Conservation (phyloP, 257 asterid genomes). For the Solanum pinnatisectum region DNA sequence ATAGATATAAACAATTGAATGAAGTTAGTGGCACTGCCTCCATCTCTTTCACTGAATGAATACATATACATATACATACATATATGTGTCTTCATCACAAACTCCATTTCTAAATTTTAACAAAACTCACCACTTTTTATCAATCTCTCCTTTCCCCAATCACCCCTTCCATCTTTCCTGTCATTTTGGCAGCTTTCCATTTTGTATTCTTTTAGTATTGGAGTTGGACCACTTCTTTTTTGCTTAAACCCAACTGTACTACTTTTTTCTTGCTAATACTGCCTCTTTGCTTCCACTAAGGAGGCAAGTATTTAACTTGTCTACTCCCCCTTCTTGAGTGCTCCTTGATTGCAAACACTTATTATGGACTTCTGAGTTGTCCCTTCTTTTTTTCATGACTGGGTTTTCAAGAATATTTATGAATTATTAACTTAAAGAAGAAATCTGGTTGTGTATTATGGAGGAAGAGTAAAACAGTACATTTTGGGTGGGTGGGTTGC, state of each 20-base stretch:
- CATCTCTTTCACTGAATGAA: neutral
- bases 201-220: neutral
- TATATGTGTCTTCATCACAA: neutral
- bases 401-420: neutral
- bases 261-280: slow-evolving; percentile 10
- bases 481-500: neutral
- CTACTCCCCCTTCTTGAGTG: neutral
- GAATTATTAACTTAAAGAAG: neutral
- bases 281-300: slow-evolving; percentile 22
- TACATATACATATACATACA: neutral
- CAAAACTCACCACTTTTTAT: neutral
- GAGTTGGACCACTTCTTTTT: slow-evolving; percentile 21
- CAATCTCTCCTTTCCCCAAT: neutral
- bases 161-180: neutral
- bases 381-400: neutral
- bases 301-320: slow-evolving; percentile 18
- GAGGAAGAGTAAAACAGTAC: neutral
- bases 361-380: neutral
- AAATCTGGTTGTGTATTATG: neutral
- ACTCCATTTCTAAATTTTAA: slow-evolving; percentile 1
- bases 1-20: neutral
- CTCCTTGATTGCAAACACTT: neutral
- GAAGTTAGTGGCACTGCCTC: slow-evolving; percentile 1
- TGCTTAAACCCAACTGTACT: slow-evolving; percentile 8
- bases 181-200: slow-evolving; percentile 28